Conservation (phyloP, 2,329 filamentous ascomycete genomes). For the Calonectria pseudoreteaudii region DNA sequence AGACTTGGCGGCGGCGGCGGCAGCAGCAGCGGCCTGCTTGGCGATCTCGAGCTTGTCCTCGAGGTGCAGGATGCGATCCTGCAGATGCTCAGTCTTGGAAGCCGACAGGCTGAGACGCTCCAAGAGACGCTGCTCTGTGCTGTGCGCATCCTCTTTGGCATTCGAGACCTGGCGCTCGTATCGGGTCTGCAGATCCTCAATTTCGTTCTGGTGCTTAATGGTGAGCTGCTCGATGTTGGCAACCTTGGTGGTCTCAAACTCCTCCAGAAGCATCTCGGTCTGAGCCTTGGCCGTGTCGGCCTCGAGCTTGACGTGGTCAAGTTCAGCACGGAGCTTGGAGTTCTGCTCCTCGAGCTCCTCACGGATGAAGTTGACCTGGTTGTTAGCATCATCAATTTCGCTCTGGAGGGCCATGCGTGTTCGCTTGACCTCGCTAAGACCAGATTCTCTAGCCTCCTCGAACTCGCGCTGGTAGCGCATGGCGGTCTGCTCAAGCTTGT, state of each 20-base stretch:
- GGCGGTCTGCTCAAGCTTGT: constrained; percentile 76
- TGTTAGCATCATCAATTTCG: constrained; percentile 85
- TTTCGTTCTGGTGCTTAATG: constrained; percentile 73
- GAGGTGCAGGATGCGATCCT: constrained; percentile 85
- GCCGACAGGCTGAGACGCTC: constrained; percentile 86
- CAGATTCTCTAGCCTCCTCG: constrained; percentile 84
- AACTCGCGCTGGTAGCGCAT: constrained; percentile 84
- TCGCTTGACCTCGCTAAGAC: constrained; percentile 82
- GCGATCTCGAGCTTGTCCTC: constrained; percentile 94
- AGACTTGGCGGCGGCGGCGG: constrained; percentile 78
- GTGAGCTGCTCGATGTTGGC: constrained; percentile 62
- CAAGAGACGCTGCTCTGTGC: constrained; percentile 81
- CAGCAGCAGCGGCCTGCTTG: constrained; percentile 86
- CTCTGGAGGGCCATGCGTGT: constrained; percentile 82
- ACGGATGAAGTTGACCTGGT: constrained; percentile 85
- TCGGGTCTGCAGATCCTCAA: constrained; percentile 81
- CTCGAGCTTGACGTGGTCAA: constrained; percentile 83
- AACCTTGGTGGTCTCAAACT: constrained; percentile 77
- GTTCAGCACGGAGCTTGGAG: constrained; percentile 75
- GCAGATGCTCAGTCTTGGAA: constrained; percentile 85
- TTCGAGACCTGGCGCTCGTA: constrained; percentile 81
- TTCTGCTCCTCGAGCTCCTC: constrained; percentile 86
- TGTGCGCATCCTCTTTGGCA: constrained; percentile 83
- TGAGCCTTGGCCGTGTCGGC: constrained; percentile 84
- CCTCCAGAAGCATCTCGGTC: constrained; percentile 86